Percentiles rank a stretch among this genome's conserved stretches.
Conservation (phyloP, 257 asterid genomes). For the Rehmannia glutinosa region DNA sequence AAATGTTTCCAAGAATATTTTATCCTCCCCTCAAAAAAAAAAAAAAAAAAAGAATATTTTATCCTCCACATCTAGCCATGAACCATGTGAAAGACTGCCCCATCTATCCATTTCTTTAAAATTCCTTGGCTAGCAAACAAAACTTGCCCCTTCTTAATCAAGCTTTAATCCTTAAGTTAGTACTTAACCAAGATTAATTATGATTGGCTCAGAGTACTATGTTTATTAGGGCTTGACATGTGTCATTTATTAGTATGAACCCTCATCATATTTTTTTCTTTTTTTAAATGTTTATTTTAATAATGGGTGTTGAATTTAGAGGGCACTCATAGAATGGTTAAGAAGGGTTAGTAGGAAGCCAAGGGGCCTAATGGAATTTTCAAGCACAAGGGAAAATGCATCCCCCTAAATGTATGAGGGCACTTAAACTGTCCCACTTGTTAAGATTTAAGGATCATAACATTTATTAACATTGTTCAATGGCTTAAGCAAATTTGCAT, state of each 20-base stretch:
- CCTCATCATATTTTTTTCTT: no score
- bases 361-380: slow-evolving; percentile 29
- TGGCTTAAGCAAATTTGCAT: slow-evolving; percentile 24
- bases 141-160: slow-evolving; percentile 13
- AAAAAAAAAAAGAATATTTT: no score
- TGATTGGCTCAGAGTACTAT: slow-evolving; percentile 6
- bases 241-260: slow-evolving; percentile 10
- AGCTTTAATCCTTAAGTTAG: neutral
- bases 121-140: slow-evolving; percentile 29
- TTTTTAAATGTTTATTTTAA: slow-evolving; percentile 4
- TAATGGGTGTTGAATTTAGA: slow-evolving; percentile 8
- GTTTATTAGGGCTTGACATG: slow-evolving; percentile 7
- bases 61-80: slow-evolving; percentile 31
- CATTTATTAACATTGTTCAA: slow-evolving; percentile 30
- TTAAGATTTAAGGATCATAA: slow-evolving; percentile 31
- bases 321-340: slow-evolving; percentile 21
- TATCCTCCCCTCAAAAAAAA: no score
- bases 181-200: neutral
- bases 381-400: slow-evolving; percentile 26
- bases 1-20: neutral
- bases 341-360: slow-evolving; percentile 23
- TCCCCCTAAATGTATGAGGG: slow-evolving; percentile 34
- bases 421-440: slow-evolving; percentile 34
- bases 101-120: slow-evolving; percentile 24
- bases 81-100: slow-evolving; percentile 48